Conservation (phyloP, 441 rosid species). For the Gossypium gossypioides region DNA sequence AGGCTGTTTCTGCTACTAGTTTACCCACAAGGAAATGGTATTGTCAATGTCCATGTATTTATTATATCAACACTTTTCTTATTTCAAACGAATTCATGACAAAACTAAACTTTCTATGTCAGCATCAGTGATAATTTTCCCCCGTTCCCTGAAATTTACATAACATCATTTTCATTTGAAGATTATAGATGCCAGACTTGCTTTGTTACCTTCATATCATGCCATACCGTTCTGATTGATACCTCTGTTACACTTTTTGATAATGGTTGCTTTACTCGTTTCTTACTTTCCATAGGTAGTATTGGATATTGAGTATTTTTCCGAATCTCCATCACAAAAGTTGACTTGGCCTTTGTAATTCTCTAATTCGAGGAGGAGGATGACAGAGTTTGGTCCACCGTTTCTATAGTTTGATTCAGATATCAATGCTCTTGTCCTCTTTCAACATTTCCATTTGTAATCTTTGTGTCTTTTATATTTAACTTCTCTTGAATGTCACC, state of each 20-base stretch:
- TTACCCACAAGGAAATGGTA: slow-evolving; percentile 78
- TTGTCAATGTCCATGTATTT: not conserved
- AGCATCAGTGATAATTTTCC: not conserved
- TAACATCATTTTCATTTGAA: not conserved
- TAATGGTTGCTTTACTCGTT: not conserved
- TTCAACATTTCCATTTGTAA: no score
- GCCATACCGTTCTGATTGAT: not conserved
- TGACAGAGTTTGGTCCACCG: not conserved
- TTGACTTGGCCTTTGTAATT: not conserved
- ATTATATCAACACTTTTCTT: no score
- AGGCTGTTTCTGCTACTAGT: slow-evolving; percentile 72
- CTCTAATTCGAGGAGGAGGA: not conserved
- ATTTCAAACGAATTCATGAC: not conserved
- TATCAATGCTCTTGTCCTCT: not conserved
- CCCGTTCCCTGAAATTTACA: not conserved
- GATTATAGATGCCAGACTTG: not conserved
- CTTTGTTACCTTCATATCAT: not conserved
- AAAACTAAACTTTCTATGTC: no score
- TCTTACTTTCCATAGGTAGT: not conserved
- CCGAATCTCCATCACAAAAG: not conserved
- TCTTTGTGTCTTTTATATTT: no score
- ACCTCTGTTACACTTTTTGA: not conserved
- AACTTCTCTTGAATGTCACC: no score
- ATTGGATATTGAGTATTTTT: not conserved
- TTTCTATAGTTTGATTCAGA: not conserved